Base-by-base conservation (phyloP, 2,329 filamentous ascomycete species). In the Clonostachys byssicola region DNA sequence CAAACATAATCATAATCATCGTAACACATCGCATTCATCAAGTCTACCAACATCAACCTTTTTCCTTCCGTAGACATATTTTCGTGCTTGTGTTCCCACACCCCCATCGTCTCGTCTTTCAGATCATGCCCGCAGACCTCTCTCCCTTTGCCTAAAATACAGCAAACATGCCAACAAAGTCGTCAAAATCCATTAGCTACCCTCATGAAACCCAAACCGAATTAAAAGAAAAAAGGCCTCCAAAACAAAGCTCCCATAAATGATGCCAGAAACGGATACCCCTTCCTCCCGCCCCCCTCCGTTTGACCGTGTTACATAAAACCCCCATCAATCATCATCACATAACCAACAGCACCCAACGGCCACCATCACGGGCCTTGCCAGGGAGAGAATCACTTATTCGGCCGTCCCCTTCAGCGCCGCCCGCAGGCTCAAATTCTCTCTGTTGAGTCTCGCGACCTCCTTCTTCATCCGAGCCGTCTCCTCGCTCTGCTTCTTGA, bases 381-480 rank as follows among this genome's bases (percentile, higher is more conserved):
- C 40, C 23, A 43, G 38, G 40, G 39, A 48, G 42, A 44, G 42
- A 52, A 52, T 52, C 50, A 51, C 55, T 58, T 63, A 64, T 47
- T 66, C 64, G 23, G 23, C 23, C 36, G 59, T 66, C 23, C 68
- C 71, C 64, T 75, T 80, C 48, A 81, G 58, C 53, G 78, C 59
- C 43, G 81, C 73, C 58, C 80, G 73, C 56, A 88, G 68, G 45
- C 88, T 89, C 34, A 86, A 80, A 60, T 92, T 84, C 71, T 96
- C 91, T 56, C 91, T 78, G 72, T 87, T 91, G 57, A 96, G 67
- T 52, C 89, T 76, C 47, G 85, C 81, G 62, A 95, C 96, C 64
- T 97, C 92, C 68, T 89, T 91, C 71, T 89, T 90, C 53, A 91
- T 67, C 54, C 83, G 79, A 23, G 82, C 83, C 48, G 83, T 80